Evolutionary conservation across 768 basidiomycete genomes (phyloP), one percentile per base, ranked within the genome.

Genomic region (Agrocybe praecox): DNA sequence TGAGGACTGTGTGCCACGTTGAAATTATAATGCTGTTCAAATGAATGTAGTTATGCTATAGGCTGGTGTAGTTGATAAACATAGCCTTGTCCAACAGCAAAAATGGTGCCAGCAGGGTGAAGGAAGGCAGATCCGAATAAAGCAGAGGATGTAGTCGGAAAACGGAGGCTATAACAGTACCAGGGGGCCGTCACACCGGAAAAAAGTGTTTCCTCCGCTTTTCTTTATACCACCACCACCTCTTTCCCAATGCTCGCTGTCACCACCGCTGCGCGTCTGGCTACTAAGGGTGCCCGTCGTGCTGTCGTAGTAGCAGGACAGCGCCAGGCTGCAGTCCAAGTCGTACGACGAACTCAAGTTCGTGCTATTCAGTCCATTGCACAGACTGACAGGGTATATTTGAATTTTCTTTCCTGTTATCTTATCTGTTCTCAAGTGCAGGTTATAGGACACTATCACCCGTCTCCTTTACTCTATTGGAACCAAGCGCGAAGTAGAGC

Each of bases 401-500:
- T 51, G 29, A 36, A 44, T 53, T 34, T 49, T 46, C 23, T 40
- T 29, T 42, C 18, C 44, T 6, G 36, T 36, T 45, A 22, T 46
- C 52, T 23, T 17, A 29, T 57, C 49, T 18, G 46, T 40, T 47
- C 36, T 22, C 48, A 36, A 49, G 5, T 5, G 15, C 24, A 9
- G 53, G 18, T 26, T 42, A 34, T 65, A 96, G 96, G 97, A 99
- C 68, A 98, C 96, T 2, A 98, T 99, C 65, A 95, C 94, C 51
- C 90, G 97, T 46, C 80, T 99, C 12, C 82, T 99, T 36, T 98
- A 98, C 76, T 98, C 96, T 19, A 89, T 99, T 61, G 97, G 96
- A 50, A 92, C 93, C 26, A 95, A 97, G 69, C 90, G 94, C 62
- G 97, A 99, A 72, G 97, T 99, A 63, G 96, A 98, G 69, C 90